A percentile compares a stretch with the other conserved stretches of the same genome.
These are phyloP conservation scores for Bipolaris bicolor DNA, from an alignment of 2,329 filamentous ascomycete species.

Conservation along the genomic window DNA sequence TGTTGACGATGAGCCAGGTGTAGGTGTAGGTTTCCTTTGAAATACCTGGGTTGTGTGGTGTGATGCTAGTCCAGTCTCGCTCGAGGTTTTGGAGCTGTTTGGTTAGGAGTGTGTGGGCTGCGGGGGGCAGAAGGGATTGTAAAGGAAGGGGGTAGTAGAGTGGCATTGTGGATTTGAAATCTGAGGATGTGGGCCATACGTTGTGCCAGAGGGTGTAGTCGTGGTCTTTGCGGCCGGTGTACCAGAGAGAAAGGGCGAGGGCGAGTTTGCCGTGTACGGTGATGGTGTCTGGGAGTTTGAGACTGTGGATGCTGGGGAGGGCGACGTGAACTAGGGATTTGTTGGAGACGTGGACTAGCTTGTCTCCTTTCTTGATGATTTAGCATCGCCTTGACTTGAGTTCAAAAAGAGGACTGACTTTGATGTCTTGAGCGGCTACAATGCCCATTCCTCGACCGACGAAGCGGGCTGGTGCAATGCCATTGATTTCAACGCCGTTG, in stretches of 20 bases:
- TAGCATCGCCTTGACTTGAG: constrained; percentile 12
- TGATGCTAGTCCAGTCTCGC: constrained; percentile 58
- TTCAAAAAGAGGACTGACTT: constrained; percentile 56
- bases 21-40: constrained; percentile 58
- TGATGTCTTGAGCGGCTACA: constrained; percentile 69
- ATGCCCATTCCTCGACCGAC: constrained; percentile 79
- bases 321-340: constrained; percentile 68
- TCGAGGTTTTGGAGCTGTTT: constrained; percentile 62
- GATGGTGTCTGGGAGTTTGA: constrained; percentile 59
- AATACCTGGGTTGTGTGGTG: constrained; percentile 52
- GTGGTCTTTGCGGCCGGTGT: constrained; percentile 49
- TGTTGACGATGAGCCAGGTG: constrained; percentile 67
- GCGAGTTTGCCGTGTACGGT: constrained; percentile 76
- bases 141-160: constrained; percentile 59
- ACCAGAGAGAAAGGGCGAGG: constrained; percentile 64
- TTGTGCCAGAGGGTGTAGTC: constrained; percentile 64
- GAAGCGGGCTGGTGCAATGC: constrained; percentile 70
- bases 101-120: constrained; percentile 53
- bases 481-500: constrained; percentile 70
- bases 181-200: constrained; percentile 68
- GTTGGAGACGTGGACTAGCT: constrained; percentile 69
- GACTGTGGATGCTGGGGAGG: constrained; percentile 57
- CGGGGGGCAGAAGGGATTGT: constrained; percentile 49
- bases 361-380: constrained; percentile 60
- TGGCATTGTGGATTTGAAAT: constrained; percentile 66